These are phyloP conservation scores for Salix purpurea DNA, from an alignment of 345 rosid species.

Conservation along the genomic window DNA sequence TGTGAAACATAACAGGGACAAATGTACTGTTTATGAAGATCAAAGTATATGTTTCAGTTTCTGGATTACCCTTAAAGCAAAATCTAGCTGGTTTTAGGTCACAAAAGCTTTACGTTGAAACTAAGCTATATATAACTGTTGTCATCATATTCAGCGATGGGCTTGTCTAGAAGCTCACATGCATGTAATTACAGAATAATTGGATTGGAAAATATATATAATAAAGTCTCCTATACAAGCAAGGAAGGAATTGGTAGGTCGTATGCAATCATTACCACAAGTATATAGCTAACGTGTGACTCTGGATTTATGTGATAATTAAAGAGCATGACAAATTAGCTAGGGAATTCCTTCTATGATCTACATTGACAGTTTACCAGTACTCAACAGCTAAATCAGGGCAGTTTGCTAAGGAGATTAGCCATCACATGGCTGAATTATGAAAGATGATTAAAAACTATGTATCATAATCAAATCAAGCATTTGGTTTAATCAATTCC, in stretches of 20 bases:
- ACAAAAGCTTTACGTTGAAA: constrained; percentile 61
- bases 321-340: constrained; percentile 1
- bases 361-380: background rate
- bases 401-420: no score
- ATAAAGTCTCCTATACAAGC: background rate
- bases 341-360: background rate
- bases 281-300: background rate
- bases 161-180: constrained; percentile 6
- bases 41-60: background rate
- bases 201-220: no score
- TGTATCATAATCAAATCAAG: background rate
- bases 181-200: background rate
- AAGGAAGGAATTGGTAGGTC: background rate
- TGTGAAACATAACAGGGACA: constrained; percentile 7
- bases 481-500: background rate
- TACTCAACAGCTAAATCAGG: no score
- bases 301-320: background rate
- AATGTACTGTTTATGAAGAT: background rate
- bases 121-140: constrained; percentile 39
- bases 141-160: constrained; percentile 3
- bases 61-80: constrained; percentile 42
- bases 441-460: background rate
- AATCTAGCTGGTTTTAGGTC: constrained; percentile 25
- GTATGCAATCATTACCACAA: constrained; percentile 1
- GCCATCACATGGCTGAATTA: no score